phyloP scores from a whole-genome alignment of 2,329 filamentous ascomycete genomes.

The Xylariaceae sp. region DNA sequence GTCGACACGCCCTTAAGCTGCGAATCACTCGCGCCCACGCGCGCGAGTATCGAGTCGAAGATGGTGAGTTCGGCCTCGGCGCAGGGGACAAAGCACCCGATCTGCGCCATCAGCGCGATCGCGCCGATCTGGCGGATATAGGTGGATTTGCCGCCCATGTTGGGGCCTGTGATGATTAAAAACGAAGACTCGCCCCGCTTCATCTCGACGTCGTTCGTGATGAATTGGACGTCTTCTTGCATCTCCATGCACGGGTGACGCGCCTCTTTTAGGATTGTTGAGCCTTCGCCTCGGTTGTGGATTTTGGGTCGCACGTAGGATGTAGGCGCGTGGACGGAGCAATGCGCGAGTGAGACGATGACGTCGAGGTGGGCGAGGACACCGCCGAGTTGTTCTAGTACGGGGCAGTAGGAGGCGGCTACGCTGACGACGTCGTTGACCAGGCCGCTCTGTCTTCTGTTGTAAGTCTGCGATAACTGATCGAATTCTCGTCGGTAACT shows the following conservation, averaged over 20 bases:
- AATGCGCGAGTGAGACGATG: constrained; percentile 88
- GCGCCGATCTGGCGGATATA: constrained; percentile 98
- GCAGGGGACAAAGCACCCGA: constrained; percentile 94
- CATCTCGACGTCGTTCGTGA: constrained; percentile 91
- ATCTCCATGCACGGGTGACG: constrained; percentile 97
- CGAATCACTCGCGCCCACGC: constrained; percentile 91
- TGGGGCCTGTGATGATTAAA: constrained; percentile 93
- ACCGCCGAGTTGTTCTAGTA: constrained; percentile 81
- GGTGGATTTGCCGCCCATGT: constrained; percentile 98
- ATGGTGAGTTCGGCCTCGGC: constrained; percentile 85
- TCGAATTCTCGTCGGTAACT: constrained; percentile 84
- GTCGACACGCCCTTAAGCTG: constrained; percentile 97
- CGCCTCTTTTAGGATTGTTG: constrained; percentile 85
- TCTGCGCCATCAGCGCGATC: constrained; percentile 93
- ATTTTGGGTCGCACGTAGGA: constrained; percentile 89
- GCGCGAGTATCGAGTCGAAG: constrained; percentile 93
- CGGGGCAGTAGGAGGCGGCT: constrained; percentile 88
- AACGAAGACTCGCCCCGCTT: constrained; percentile 77
- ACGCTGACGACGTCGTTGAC: constrained; percentile 91
- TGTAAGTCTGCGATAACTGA: constrained; percentile 90
- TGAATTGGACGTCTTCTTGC: constrained; percentile 97
- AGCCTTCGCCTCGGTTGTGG: constrained; percentile 78
- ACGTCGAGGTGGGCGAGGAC: constrained; percentile 93
- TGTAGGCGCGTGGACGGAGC: constrained; percentile 85
- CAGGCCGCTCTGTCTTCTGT: constrained; percentile 84